These are phyloP conservation scores for Eremochloa ophiuroides DNA, from an alignment of 176 grass and related monocot species.

Conservation along the genomic window DNA sequence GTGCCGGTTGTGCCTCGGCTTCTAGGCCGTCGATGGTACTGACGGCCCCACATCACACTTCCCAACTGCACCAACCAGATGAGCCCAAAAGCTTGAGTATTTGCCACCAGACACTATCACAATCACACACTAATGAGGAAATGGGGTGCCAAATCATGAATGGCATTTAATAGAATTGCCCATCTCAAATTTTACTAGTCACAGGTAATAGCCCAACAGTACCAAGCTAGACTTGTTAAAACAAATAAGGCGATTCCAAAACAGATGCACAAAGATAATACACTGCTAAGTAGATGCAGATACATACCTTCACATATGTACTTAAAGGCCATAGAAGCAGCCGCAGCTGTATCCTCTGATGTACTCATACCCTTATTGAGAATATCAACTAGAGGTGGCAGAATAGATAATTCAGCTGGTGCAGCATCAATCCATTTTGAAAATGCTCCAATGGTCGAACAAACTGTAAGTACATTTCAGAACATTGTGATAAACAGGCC, in stretches of 20 bases:
- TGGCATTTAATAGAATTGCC: not conserved
- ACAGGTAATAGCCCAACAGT: slow-evolving; percentile 11
- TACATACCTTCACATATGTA: slow-evolving; percentile 98
- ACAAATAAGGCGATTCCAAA: not conserved
- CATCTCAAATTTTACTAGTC: not conserved
- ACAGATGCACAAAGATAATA: slow-evolving; percentile 6
- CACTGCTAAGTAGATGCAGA: not conserved
- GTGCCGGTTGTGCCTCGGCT: too few species aligned
- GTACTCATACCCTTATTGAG: slow-evolving; percentile 85
- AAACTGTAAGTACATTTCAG: slow-evolving; percentile 64
- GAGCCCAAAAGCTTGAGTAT: too few species aligned
- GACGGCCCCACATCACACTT: too few species aligned
- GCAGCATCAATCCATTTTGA: slow-evolving; percentile 94
- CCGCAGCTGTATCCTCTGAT: slow-evolving; percentile 81
- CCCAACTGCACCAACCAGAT: too few species aligned
- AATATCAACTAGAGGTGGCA: slow-evolving; percentile 88
- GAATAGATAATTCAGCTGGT: slow-evolving; percentile 69
- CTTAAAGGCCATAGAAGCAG: slow-evolving; percentile 91
- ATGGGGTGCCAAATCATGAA: not conserved
- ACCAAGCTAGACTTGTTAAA: not conserved
- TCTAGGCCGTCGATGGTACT: too few species aligned
- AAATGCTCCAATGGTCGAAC: slow-evolving; percentile 83
- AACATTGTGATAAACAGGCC: not conserved
- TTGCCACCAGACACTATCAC: not conserved
- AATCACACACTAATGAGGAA: not conserved